Base-by-base conservation (phyloP, 2,329 filamentous ascomycete genomes). In the Thelonectria rubi region DNA sequence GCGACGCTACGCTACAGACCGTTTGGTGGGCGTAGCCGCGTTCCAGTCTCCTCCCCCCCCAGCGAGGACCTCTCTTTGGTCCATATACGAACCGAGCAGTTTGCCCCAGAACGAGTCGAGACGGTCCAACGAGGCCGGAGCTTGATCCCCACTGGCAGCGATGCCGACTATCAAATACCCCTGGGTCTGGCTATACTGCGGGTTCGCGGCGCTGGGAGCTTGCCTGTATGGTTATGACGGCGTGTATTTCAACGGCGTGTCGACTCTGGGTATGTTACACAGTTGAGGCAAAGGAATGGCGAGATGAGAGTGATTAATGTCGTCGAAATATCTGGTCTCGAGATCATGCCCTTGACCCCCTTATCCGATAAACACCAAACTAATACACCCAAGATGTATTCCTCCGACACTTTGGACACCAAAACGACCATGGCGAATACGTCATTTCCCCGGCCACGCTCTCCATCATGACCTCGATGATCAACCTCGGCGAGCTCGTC, bases 401-500 rank as follows among this genome's bases (percentile, higher is more conserved):
- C 64, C 50, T 75, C 11, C 60, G 69, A 42, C 70, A 77, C 53
- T 78, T 77, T 55, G 76, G 76, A 32, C 58, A 66, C 14, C 63
- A 58, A 9, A 64, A 67, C 49, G 47, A 56, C 3, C 61, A 76
- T 43, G 75, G 73, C 42, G 63, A 62, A 9, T 76, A 73, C 57
- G 68, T 65, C 17, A 74, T 76, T 40, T 61, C 66, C 1, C 65
- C 75, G 2, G 56, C 60, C 8, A 63, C 57, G 5, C 39, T 71
- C 37, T 63, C 69, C 14, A 39, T 70, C 66, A 78, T 75, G 74
- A 75, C 75, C 14, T 77, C 75, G 57, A 74, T 77, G 68, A 79
- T 79, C 65, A 76, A 79, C 55, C 70, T 79, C 20, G 77, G 76
- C 50, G 77, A 79, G 55, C 65, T 79, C 21, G 64, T 75, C 17